Evolutionary conservation across 2,329 filamentous ascomycete species (phyloP), one percentile per base, ranked within the genome.

Genomic region (Fusarium keratoplasticum): DNA sequence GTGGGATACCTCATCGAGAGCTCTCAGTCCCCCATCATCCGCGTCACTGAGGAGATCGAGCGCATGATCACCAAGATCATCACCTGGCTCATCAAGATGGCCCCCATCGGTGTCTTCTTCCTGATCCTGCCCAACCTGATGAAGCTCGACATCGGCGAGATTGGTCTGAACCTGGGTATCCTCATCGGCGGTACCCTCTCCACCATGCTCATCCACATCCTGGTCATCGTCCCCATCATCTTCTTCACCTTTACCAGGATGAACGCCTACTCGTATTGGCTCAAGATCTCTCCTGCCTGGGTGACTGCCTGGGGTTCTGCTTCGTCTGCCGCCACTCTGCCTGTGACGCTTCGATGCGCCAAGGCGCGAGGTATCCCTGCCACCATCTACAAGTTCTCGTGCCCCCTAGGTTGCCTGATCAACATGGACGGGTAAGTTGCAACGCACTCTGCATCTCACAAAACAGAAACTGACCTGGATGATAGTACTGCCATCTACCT

Each of bases 281-380:
- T 86, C 67, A 85, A 83, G 67, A 84, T 83, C 68, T 86, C 86
- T 4, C 85, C 85, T 0, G 86, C 87, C 0, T 89, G 87, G 87
- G 81, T 88, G 60, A 88, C 87, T 2, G 87, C 87, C 1, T 89
- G 87, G 87, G 87, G 87, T 42, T 85, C 86, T 13, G 87, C 87
- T 1, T 88, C 86, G 1, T 87, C 85, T 2, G 87, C 87, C 14
- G 87, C 86, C 8, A 89, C 87, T 1, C 80, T 89, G 25, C 84
- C 87, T 0, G 83, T 89, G 16, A 88, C 87, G 3, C 82, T 89
- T 57, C 80, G 82, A 16, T 84, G 82, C 20, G 80, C 83, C 7
- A 74, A 82, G 10, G 83, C 80, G 16, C 81, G 82, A 5, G 83
- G 83, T 0, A 77, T 87, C 1, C 85, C 87, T 0, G 75, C 83